Evolutionary conservation across 768 basidiomycete species (phyloP).

Genomic region (Strobilomyces dryophilus): DNA sequence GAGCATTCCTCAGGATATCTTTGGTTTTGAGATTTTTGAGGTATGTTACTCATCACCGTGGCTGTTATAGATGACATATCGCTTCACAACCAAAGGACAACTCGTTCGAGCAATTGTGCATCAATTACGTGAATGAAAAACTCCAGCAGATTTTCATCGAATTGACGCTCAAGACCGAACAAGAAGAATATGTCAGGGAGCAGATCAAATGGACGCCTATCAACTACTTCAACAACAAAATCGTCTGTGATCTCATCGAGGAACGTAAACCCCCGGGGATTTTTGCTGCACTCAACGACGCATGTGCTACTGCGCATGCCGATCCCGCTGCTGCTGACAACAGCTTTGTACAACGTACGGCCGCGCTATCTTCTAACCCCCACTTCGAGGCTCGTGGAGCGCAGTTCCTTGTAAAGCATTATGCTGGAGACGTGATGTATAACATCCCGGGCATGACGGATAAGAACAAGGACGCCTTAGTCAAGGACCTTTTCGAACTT

Average conservation of each 20-base stretch:
- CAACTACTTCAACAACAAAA: conserved; percentile 98
- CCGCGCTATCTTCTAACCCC: conserved; percentile 74
- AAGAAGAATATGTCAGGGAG: conserved; percentile 98
- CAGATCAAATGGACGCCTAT: conserved; percentile 99
- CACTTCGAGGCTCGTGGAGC: conserved; percentile 94
- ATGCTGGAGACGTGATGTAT: conserved; percentile 99
- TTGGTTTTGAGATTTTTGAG: conserved; percentile 98
- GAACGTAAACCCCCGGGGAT: conserved; percentile 95
- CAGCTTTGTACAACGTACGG: conserved; percentile 90
- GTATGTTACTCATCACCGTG: conserved; percentile 33
- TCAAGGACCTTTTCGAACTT: conserved; percentile 93
- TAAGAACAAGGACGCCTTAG: conserved; percentile 97
- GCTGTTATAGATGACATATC: conserved; percentile 2
- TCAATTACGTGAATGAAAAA: conserved; percentile 99
- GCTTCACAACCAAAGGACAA: conserved; percentile 62
- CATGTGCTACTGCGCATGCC: conserved; percentile 98
- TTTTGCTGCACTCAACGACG: conserved; percentile 96
- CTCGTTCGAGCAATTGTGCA: conserved; percentile 96
- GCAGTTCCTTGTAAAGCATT: conserved; percentile 94
- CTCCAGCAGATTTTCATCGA: conserved; percentile 99
- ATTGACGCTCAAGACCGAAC: conserved; percentile 96
- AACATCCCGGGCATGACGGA: conserved; percentile 98
- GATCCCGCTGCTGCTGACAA: conserved; percentile 95
- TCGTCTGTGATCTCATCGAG: conserved; percentile 98
- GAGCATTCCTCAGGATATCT: conserved; percentile 69